phyloP scores from a whole-genome alignment of 305 asterid species.

The Solanum chacoense region DNA sequence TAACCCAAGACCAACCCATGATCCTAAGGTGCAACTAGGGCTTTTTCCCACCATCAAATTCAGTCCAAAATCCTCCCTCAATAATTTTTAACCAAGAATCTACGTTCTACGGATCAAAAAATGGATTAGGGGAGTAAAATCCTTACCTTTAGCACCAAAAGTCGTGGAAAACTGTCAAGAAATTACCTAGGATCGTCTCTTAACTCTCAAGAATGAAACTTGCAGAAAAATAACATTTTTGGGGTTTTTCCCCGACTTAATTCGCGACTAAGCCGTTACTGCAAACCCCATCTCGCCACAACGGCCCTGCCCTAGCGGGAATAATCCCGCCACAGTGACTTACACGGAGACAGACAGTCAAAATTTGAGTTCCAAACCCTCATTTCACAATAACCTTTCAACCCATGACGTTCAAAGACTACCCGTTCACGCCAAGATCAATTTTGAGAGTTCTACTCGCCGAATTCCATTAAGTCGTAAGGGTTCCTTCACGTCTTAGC shows the following conservation, averaged over 20 bases:
- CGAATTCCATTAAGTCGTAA: no score
- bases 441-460: no score
- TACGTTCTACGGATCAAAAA: background rate
- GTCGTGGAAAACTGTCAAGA: background rate
- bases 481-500: no score
- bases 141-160: background rate
- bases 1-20: background rate
- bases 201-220: background rate
- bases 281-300: background rate
- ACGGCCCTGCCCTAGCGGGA: rapidly evolving
- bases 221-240: background rate
- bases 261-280: background rate
- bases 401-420: no score
- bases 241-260: background rate
- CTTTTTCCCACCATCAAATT: background rate
- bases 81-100: background rate
- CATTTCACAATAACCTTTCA: no score
- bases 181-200: background rate
- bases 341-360: no score
- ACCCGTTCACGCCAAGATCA: no score
- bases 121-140: background rate
- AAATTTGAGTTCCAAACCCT: no score
- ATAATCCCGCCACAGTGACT: no score
- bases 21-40: background rate
- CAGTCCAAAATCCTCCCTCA: background rate